Evolutionary conservation across 1,284 basidiomycete genomes (phyloP).

Genomic region (Phaffia rhodozyma): DNA sequence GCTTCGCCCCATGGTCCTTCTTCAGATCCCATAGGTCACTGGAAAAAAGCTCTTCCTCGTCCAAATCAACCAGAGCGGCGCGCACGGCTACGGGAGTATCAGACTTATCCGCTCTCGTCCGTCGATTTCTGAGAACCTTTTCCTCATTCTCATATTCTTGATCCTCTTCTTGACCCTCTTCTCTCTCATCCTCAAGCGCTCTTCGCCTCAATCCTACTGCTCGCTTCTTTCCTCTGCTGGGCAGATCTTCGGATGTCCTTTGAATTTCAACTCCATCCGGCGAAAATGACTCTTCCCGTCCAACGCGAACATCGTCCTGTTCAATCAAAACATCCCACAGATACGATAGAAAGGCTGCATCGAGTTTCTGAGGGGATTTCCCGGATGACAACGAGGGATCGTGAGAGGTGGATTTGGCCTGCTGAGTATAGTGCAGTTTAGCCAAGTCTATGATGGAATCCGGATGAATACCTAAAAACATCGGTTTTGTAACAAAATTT

Average conservation of each 20-base stretch:
- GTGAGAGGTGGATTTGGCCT: neutral
- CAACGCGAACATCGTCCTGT: constrained; percentile 8
- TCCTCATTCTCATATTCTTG: constrained; percentile 47
- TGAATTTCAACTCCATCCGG: neutral
- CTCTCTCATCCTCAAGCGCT: constrained; percentile 45
- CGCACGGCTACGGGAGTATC: constrained; percentile 45
- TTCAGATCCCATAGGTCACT: constrained; percentile 22
- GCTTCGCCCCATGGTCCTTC: constrained; percentile 21
- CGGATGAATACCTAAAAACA: neutral
- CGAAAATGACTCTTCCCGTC: neutral
- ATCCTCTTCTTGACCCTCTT: constrained; percentile 36
- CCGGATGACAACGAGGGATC: neutral
- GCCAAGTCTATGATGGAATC: constrained; percentile 4
- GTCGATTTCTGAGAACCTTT: constrained; percentile 38
- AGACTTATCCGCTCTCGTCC: constrained; percentile 34
- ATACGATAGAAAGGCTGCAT: constrained; percentile 4
- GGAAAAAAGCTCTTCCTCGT: constrained; percentile 6
- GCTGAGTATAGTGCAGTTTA: neutral
- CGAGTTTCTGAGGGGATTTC: neutral
- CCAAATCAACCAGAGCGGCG: neutral
- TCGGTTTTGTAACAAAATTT: neutral
- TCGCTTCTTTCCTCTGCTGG: neutral
- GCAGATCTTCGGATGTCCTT: neutral
- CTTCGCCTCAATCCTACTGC: constrained; percentile 2
- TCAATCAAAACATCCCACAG: constrained; percentile 5